Base-by-base conservation (phyloP, 495 filamentous ascomycete genomes). In the Xylaria intraflava region DNA sequence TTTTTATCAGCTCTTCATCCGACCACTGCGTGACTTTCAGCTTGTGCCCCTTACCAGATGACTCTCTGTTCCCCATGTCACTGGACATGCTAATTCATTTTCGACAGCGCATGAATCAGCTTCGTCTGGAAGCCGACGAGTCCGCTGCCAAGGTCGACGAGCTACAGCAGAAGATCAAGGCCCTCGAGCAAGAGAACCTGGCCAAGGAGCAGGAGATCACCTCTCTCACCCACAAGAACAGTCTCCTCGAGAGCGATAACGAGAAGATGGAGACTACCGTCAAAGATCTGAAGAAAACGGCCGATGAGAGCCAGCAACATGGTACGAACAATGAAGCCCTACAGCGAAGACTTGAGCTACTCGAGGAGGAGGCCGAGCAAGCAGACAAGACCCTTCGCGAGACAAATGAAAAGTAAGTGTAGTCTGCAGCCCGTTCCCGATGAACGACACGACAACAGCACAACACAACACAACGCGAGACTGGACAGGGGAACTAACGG, bases 401-500 rank as follows among this genome's bases (percentile, higher is more conserved):
- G 77, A 88, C 90, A 55, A 96, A 96, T 69, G 94, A 98, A 73
- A 97, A 96, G 93, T 96, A 85, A 66, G 88, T n/a, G n/a, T n/a
- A n/a, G 71, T 31, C 40, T 30, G 45, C 30, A 49, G 49, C 16
- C 46, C 46, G 41, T 36, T 38, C 16, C 11, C 19, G 11, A 24
- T 12, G 0, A 50, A 46, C 45, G 36, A 26, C n/a, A n/a, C n/a
- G n/a, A n/a, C n/a, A n/a, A n/a, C n/a, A n/a, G n/a, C n/a, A n/a
- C n/a, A n/a, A n/a, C n/a, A n/a, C n/a, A 26, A 42, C 19, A 48
- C 46, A 23, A 19, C 30, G 22, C 33, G 20, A 54, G 23, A 46
- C 56, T 47, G 33, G 24, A 56, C 27, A 49, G 55, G n/a, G 45
- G 43, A 40, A 51, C 67, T 71, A 55, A 72, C 65, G 23, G 46